These are phyloP conservation scores for Trypanosoma cruzi DNA, from an alignment of 208 protist species.

Conservation along the genomic window DNA sequence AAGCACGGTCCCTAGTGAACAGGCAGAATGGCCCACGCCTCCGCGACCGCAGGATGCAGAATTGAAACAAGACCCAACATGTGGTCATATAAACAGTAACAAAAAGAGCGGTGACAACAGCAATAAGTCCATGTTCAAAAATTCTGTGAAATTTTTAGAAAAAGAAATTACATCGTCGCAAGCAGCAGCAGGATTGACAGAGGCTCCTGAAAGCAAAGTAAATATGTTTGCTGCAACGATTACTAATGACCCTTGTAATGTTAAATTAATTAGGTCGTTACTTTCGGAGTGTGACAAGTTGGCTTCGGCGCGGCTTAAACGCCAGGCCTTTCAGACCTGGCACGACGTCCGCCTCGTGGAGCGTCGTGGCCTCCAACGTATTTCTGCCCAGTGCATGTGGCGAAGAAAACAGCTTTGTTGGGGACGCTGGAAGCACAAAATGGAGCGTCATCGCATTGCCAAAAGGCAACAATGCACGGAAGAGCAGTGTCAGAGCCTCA, in stretches of 20 bases:
- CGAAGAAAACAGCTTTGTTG: slow-evolving; percentile 23
- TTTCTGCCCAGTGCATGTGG: slow-evolving; percentile 12
- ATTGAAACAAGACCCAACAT: not conserved
- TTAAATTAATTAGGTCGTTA: slow-evolving; percentile 7
- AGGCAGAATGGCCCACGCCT: not conserved
- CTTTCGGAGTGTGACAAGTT: slow-evolving; percentile 8
- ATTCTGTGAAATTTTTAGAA: not conserved
- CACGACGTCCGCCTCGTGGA: slow-evolving; percentile 40
- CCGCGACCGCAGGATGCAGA: not conserved
- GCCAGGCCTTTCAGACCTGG: slow-evolving; percentile 28
- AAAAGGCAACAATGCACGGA: slow-evolving; percentile 24
- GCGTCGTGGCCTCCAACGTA: slow-evolving; percentile 27
- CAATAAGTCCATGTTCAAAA: not conserved
- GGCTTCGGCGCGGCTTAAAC: not conserved
- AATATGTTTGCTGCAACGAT: not conserved
- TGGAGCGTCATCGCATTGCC: not conserved
- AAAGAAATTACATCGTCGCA: not conserved
- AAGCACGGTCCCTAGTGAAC: slow-evolving; percentile 16
- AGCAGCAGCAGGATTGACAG: not conserved
- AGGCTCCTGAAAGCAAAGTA: not conserved
- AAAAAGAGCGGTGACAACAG: not conserved
- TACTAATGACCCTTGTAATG: not conserved
- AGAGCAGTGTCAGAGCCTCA: slow-evolving; percentile 30
- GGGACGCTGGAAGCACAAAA: slow-evolving; percentile 28
- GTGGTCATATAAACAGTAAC: not conserved